Conservation (phyloP, 2,329 filamentous ascomycete genomes). For the Alternaria panax region DNA sequence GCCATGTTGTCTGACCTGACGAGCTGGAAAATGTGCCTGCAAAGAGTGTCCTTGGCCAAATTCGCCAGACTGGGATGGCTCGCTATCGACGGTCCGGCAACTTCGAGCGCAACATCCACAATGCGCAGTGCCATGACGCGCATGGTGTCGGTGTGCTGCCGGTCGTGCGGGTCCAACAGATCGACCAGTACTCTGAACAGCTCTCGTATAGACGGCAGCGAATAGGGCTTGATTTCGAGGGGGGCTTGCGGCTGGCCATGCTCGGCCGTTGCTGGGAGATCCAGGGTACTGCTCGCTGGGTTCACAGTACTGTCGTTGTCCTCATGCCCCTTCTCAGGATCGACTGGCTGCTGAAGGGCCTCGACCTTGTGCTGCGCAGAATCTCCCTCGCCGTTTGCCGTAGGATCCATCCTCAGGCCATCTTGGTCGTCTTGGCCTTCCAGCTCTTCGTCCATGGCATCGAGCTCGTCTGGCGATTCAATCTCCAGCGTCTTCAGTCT, state of each 20-base stretch:
- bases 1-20: slow-evolving; percentile 96
- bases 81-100: slow-evolving; percentile 93
- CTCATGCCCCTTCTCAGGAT: slow-evolving; percentile 44
- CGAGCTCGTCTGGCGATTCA: slow-evolving; percentile 72
- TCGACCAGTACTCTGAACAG: slow-evolving; percentile 93
- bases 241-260: slow-evolving; percentile 56
- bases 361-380: slow-evolving; percentile 44
- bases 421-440: slow-evolving; percentile 70
- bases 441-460: slow-evolving; percentile 70
- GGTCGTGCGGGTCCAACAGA: slow-evolving; percentile 90
- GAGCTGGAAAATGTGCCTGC: slow-evolving; percentile 93
- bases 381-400: slow-evolving; percentile 69
- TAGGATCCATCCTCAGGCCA: slow-evolving; percentile 83
- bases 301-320: slow-evolving; percentile 49
- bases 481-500: slow-evolving; percentile 86
- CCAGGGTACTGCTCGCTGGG: slow-evolving; percentile 53
- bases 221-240: slow-evolving; percentile 81
- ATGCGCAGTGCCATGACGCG: slow-evolving; percentile 96
- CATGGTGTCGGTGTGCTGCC: slow-evolving; percentile 91
- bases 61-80: slow-evolving; percentile 86
- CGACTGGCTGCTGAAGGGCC: slow-evolving; percentile 42
- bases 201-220: slow-evolving; percentile 90
- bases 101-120: slow-evolving; percentile 95
- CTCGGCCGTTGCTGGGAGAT: slow-evolving; percentile 51
- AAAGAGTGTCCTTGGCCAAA: slow-evolving; percentile 90